Conservation (phyloP, 441 rosid genomes). For the Omphalea diandra region DNA sequence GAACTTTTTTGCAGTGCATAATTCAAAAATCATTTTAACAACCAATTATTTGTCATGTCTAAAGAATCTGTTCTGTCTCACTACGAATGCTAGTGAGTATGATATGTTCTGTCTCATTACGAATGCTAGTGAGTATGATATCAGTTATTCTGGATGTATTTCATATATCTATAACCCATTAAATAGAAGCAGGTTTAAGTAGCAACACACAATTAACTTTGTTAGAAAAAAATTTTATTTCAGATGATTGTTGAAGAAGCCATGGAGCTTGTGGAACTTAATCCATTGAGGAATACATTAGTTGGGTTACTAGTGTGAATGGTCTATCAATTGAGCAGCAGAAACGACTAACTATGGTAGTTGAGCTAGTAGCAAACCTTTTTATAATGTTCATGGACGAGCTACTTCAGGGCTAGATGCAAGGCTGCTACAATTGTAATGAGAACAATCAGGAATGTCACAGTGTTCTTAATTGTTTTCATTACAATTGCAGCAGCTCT, state of each 20-base stretch:
- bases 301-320: constrained; percentile 34
- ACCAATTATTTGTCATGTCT: not conserved
- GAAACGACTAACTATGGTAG: constrained; percentile 38
- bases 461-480: constrained; percentile 37
- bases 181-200: not conserved
- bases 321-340: constrained; percentile 41
- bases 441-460: constrained; percentile 38
- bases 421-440: constrained; percentile 41
- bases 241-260: constrained; percentile 35
- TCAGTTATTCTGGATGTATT: not conserved
- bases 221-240: not conserved
- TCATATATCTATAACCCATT: not conserved
- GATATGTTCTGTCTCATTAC: no score
- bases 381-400: constrained; percentile 41
- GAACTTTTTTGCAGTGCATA: not conserved
- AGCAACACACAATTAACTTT: not conserved
- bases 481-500: constrained; percentile 43
- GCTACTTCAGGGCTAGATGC: constrained; percentile 42
- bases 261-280: constrained; percentile 38
- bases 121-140: no score
- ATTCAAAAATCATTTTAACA: not conserved
- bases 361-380: constrained; percentile 40
- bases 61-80: not conserved
- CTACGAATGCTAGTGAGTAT: not conserved
- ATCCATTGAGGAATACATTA: constrained; percentile 25